Evolutionary conservation across 495 filamentous ascomycete species (phyloP).

Genomic region (Penicillium canescens): DNA sequence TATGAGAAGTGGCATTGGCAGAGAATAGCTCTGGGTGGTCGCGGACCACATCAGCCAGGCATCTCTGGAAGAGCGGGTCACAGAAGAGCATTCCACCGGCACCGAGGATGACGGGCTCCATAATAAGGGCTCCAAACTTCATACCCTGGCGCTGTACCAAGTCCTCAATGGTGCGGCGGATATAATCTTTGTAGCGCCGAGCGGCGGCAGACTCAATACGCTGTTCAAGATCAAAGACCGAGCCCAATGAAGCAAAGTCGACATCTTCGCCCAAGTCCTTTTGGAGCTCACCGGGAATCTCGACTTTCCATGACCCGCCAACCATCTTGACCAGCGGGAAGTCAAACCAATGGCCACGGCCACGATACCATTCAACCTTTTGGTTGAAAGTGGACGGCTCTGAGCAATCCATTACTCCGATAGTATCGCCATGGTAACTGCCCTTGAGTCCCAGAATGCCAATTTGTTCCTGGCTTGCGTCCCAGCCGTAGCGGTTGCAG

Average conservation of each 20-base stretch:
- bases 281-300: slow-evolving; percentile 49
- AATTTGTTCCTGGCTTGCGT: slow-evolving; percentile 51
- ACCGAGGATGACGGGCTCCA: slow-evolving; percentile 75
- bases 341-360: slow-evolving; percentile 74
- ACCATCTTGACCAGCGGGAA: slow-evolving; percentile 67
- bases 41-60: slow-evolving; percentile 63
- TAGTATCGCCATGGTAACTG: slow-evolving; percentile 80
- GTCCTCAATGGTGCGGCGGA: slow-evolving; percentile 49
- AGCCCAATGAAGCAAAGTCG: slow-evolving; percentile 50
- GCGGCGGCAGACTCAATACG: slow-evolving; percentile 43
- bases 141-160: slow-evolving; percentile 52
- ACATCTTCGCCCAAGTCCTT: slow-evolving; percentile 43
- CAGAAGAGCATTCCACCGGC: slow-evolving; percentile 78
- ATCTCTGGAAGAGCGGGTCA: slow-evolving; percentile 75
- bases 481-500: slow-evolving; percentile 63
- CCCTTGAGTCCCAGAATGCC: slow-evolving; percentile 71
- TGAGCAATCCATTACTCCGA: slow-evolving; percentile 77
- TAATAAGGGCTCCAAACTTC: slow-evolving; percentile 71
- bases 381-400: slow-evolving; percentile 72
- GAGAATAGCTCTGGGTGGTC: slow-evolving; percentile 50
- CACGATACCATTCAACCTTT: slow-evolving; percentile 78
- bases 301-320: slow-evolving; percentile 61
- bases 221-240: slow-evolving; percentile 60
- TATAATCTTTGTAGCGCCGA: slow-evolving; percentile 57
- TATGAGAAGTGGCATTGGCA: slow-evolving; percentile 2